Conservation (phyloP, 805 yeast species). For the Ogataea populi-albae region DNA sequence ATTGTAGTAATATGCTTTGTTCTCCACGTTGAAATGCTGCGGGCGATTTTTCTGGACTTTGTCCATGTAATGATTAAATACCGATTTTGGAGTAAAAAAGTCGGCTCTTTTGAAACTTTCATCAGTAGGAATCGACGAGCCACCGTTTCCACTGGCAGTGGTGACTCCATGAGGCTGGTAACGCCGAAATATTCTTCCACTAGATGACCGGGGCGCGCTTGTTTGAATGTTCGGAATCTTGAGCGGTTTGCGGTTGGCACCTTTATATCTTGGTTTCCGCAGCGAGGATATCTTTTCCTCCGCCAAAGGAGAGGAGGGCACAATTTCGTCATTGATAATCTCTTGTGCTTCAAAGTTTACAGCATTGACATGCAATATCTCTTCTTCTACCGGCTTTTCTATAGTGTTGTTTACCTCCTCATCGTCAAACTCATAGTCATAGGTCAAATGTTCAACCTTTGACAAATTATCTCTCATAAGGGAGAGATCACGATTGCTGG, state of each 20-base stretch:
- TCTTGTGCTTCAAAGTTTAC: conserved; percentile 19
- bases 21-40: conserved; percentile 15
- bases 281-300: conserved; percentile 18
- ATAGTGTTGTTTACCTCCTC: conserved; percentile 21
- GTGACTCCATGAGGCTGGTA: conserved; percentile 6
- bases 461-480: conserved; percentile 59
- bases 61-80: conserved; percentile 67
- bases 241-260: conserved; percentile 29
- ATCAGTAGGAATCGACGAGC: conserved; percentile 14
- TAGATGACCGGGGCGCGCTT: conserved; percentile 19
- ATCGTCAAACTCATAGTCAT: conserved; percentile 66
- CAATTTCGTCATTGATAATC: conserved; percentile 10
- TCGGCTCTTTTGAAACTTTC: conserved; percentile 54
- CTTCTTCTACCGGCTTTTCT: conserved; percentile 18
- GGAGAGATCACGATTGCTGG: conserved; percentile 70
- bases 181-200: conserved; percentile 20
- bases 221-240: conserved; percentile 26
- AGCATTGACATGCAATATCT: not conserved
- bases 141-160: conserved; percentile 21
- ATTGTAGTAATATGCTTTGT: conserved; percentile 18
- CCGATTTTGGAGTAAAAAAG: conserved; percentile 75
- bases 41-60: conserved; percentile 45
- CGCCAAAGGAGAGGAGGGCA: conserved; percentile 18
- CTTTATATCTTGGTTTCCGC: conserved; percentile 14
- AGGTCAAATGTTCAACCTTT: conserved; percentile 65